These are phyloP conservation scores for Trametes sp. DNA, from an alignment of 1,284 basidiomycete species.

Conservation along the genomic window DNA sequence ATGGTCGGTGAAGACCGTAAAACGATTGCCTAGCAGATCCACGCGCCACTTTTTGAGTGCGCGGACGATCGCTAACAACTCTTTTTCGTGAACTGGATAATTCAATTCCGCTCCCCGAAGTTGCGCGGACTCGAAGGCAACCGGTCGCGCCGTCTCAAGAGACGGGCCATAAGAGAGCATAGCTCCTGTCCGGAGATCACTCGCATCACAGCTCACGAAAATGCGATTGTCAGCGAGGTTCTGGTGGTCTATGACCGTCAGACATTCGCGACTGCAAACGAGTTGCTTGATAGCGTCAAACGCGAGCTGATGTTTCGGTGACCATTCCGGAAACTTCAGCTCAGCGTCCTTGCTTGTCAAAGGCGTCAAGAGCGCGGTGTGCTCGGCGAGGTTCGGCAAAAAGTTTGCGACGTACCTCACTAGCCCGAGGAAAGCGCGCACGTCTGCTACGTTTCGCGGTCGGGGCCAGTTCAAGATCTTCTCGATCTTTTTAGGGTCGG, in stretches of 20 bases:
- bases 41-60: not conserved
- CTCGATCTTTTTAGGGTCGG: not conserved
- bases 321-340: not conserved
- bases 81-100: not conserved
- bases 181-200: not conserved
- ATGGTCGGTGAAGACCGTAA: not conserved
- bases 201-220: not conserved
- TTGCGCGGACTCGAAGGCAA: slow-evolving; percentile 30
- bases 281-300: not conserved
- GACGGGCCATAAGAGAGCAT: not conserved
- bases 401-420: not conserved
- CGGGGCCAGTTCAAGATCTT: not conserved
- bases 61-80: not conserved
- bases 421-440: not conserved
- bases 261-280: not conserved
- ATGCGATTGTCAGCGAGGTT: not conserved
- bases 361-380: not conserved
- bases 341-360: not conserved
- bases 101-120: not conserved
- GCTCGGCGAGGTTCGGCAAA: not conserved
- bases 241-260: not conserved
- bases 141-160: slow-evolving; percentile 17
- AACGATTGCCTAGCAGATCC: not conserved
- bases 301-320: not conserved
- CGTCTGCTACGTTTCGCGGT: not conserved